A percentile compares a stretch with the other conserved stretches of the same genome.
Evolutionary conservation across 331 rosid genomes (phyloP).

Genomic region (Ulmus americana): DNA sequence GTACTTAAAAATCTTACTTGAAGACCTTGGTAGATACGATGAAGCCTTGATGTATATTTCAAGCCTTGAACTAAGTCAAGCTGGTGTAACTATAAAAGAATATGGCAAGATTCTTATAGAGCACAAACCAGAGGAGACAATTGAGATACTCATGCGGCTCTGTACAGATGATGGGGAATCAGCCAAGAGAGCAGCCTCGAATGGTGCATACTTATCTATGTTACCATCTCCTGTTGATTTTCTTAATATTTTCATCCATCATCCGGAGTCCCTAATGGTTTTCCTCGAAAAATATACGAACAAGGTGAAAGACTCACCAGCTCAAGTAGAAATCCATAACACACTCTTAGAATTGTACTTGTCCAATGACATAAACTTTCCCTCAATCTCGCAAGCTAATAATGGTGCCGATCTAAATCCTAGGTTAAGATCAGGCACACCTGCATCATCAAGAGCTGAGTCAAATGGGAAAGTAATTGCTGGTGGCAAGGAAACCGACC

Average conservation of each 20-base stretch:
- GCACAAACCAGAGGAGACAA: slow-evolving; percentile 83
- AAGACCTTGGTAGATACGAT: slow-evolving; percentile 92
- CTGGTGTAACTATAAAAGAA: slow-evolving; percentile 82
- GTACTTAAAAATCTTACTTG: slow-evolving; percentile 95
- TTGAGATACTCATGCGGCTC: slow-evolving; percentile 76
- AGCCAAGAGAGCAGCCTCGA: slow-evolving; percentile 41
- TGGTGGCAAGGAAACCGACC: slow-evolving; percentile 41
- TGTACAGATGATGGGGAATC: slow-evolving; percentile 79
- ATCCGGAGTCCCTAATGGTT: slow-evolving; percentile 80
- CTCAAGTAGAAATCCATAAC: slow-evolving; percentile 92
- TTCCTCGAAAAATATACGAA: slow-evolving; percentile 80
- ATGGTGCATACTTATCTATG: slow-evolving; percentile 56
- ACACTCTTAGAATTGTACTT: slow-evolving; percentile 86
- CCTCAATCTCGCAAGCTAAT: slow-evolving; percentile 53
- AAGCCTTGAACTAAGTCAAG: slow-evolving; percentile 86
- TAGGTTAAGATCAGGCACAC: slow-evolving; percentile 31
- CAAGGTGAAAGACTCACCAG: slow-evolving; percentile 88
- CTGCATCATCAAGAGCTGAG: slow-evolving; percentile 25
- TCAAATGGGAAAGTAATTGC: slow-evolving; percentile 49
- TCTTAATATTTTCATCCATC: slow-evolving; percentile 85
- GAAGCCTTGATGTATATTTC: slow-evolving; percentile 88
- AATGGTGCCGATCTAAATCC: slow-evolving; percentile 36
- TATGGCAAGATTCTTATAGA: slow-evolving; percentile 88
- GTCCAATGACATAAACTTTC: slow-evolving; percentile 77
- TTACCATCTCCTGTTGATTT: slow-evolving; percentile 97